Evolutionary conservation across 2,329 filamentous ascomycete species (phyloP).

Genomic region (Ophiocordyceps robertsii): DNA sequence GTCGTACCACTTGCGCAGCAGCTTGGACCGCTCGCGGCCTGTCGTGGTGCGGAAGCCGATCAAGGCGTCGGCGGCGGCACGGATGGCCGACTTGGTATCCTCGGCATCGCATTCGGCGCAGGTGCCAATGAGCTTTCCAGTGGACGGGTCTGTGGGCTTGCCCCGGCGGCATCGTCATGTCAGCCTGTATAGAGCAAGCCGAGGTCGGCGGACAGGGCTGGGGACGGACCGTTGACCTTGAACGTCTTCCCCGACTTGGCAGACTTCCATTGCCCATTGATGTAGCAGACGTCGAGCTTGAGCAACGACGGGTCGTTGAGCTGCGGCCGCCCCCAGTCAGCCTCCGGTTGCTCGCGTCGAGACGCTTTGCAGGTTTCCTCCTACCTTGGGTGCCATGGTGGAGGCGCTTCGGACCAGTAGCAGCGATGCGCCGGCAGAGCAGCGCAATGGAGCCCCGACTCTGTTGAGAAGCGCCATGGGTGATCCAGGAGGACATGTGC

Average conservation of each 20-base stretch:
- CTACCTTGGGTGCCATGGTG: conserved; percentile 32
- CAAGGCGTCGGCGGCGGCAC: conserved; percentile 67
- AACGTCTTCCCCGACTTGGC: conserved; percentile 86
- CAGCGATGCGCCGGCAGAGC: conserved; percentile 14
- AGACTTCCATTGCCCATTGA: conserved; percentile 86
- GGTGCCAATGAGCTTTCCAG: conserved; percentile 66
- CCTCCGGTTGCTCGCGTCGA: background rate
- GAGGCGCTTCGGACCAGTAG: conserved; percentile 26
- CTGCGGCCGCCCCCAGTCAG: conserved; percentile 22
- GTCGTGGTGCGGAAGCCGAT: conserved; percentile 57
- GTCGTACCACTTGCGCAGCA: conserved; percentile 72
- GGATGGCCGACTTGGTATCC: conserved; percentile 72
- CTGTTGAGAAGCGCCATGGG: conserved; percentile 18
- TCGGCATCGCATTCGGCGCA: conserved; percentile 70
- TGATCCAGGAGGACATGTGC: background rate
- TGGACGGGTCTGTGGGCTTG: conserved; percentile 55
- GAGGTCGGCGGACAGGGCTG: background rate
- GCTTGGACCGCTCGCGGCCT: conserved; percentile 58
- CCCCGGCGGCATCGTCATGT: background rate
- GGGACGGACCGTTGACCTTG: conserved; percentile 53
- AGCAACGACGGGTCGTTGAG: conserved; percentile 71
- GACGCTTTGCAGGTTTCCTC: background rate
- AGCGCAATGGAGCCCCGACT: conserved; percentile 16
- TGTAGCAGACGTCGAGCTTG: conserved; percentile 69
- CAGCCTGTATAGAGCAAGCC: background rate